Evolutionary conservation across 305 asterid species (phyloP), one percentile per base, ranked within the genome.

Genomic region (Salvia sclarea): DNA sequence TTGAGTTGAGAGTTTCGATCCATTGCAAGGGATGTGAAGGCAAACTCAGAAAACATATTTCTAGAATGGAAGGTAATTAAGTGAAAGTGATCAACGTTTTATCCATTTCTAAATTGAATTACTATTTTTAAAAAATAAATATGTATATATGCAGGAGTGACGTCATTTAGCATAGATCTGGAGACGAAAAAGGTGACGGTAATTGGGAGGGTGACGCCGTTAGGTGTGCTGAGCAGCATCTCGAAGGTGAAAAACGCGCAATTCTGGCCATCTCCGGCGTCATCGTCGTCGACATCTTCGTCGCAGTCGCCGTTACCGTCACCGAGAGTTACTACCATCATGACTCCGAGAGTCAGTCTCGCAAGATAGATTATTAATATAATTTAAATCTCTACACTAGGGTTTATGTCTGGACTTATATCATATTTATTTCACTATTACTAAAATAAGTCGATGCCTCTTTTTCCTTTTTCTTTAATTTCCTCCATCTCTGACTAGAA

Each of bases 1-100:
- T 92, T 47, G 95, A 92, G 75, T 63, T 92, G 85, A 82, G 85
- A 81, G 98, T 90, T 0, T 90, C 98, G 17, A 90, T 92, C 74
- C 98, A 92, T 57, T 92, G 98, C 90, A 92, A 86, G 81, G 98
- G 97, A 0, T 92, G 98, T 73, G 98, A 90, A 77, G 93, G 95
- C 33, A 92, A 92, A 80, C 78, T 92, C 30, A 85, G 92, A 74
- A 92, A 92, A 79, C 87, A 90, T 53, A 84, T 92, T 41, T 79
- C 97, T 66, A 92, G 83, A 79, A 90, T 90, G 97, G 91, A 90
- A 88, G 98, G 98, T 78, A 71, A 75, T 11, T 11, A 3, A 22
- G 31, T 3, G 21, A 20, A 14, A 75, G n/a, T n/a, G n/a, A n/a
- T n/a, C n/a, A n/a, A n/a, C n/a, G n/a, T 62, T 31, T 20, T 13